Base-by-base conservation (phyloP, 2,329 filamentous ascomycete genomes). In the Myrmaecium sp. region DNA sequence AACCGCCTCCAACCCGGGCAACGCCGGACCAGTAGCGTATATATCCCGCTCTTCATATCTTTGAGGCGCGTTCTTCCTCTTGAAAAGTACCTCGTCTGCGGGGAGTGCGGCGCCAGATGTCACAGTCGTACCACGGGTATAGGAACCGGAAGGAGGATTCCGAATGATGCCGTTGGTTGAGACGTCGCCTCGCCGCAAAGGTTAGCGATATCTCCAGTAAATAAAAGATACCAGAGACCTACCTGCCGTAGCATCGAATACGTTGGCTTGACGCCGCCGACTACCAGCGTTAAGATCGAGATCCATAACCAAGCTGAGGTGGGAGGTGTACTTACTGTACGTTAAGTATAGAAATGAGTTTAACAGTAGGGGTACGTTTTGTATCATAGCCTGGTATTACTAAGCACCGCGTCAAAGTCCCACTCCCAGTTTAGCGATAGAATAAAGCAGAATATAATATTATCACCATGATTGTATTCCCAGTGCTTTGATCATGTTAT, bases 221-320 rank as follows among this genome's bases (percentile, higher is more conserved):
- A n/a, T n/a, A n/a, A n/a, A n/a, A n/a, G 14, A 8, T n/a, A 10
- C 27, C 14, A 28, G 9, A 30, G 10, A 7, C 21, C 23, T 38
- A 75, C 74, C 74, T 40, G 74, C 74, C 28, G 80, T 73, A 10
- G 74, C 75, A 51, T 83, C 76, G 48, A 76, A 83, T 12, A 83
- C 51, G 12, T 63, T 79, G 21, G 64, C 60, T 24, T 45, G 39
- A 25, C 57, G 55, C 38, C 45, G 26, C 7, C 18, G 18, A n/a
- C n/a, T n/a, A 20, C 18, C n/a, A 20, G 18, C 7, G 7, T 20
- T n/a, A n/a, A 20, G 7, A 20, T 20, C 18, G 18, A 20, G 18
- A 7, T 20, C 7, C 18, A n/a, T 20, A n/a, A 20, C 7, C n/a
- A n/a, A n/a, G 7, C 7, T 20, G 18, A 20, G 18, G n/a, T 20